Evolutionary conservation across 2,329 filamentous ascomycete genomes (phyloP).

Genomic region (Calonectria hawksworthii): DNA sequence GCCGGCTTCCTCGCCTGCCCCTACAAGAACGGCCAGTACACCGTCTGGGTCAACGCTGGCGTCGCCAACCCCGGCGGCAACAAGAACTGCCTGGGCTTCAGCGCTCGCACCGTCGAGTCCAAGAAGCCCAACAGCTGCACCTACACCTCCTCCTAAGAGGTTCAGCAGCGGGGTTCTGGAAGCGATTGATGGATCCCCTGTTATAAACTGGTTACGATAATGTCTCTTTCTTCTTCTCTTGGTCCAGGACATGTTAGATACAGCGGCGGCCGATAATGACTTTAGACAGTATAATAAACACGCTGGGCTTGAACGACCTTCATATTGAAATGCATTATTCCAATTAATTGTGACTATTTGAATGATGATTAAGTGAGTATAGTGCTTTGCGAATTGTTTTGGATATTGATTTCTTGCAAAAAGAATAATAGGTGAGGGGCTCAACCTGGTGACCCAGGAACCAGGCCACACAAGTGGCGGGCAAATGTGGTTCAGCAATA

Average conservation of each 20-base stretch:
- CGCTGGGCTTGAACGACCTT: background rate
- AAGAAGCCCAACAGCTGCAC: slow-evolving; percentile 6
- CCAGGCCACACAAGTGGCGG: too few species aligned
- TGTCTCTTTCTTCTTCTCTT: background rate
- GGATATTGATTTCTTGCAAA: too few species aligned
- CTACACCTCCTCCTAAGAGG: background rate
- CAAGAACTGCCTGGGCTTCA: slow-evolving; percentile 9
- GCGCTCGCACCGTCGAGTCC: background rate
- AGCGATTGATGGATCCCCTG: background rate
- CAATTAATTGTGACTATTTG: background rate
- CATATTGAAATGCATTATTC: background rate
- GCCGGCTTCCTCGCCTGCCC: background rate
- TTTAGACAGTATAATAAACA: slow-evolving; percentile 1
- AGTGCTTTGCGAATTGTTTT: too few species aligned
- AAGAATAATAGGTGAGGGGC: too few species aligned
- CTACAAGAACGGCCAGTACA: background rate
- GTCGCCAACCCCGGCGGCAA: background rate
- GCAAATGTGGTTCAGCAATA: too few species aligned
- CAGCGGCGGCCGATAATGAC: background rate
- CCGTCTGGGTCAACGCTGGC: background rate
- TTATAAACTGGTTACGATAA: background rate
- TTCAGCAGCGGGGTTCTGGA: background rate
- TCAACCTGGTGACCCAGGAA: too few species aligned
- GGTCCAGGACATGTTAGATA: background rate
- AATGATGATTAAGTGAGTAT: too few species aligned